Percentiles rank a stretch among this genome's conserved stretches.
These are phyloP conservation scores for Suhomyces yuchorum DNA, from an alignment of 1,139 yeast genomes.

Conservation along the genomic window DNA sequence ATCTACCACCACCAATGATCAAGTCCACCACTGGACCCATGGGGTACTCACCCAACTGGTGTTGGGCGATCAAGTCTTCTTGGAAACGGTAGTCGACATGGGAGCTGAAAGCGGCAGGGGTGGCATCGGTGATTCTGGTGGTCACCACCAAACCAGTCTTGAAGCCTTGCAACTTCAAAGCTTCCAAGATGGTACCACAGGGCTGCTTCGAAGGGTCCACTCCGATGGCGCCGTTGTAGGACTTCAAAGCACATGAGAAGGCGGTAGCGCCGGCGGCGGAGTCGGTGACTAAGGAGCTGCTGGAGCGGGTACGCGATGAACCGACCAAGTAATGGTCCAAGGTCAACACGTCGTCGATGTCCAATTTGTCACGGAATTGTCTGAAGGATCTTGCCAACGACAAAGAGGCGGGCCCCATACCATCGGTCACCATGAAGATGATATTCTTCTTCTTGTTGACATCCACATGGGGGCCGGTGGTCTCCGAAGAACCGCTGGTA, in stretches of 20 bases:
- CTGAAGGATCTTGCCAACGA: slow-evolving; percentile 29
- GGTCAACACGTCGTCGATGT: slow-evolving; percentile 23
- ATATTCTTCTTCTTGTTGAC: slow-evolving; percentile 23
- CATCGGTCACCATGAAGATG: slow-evolving; percentile 34
- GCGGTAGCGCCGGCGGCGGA: slow-evolving; percentile 36
- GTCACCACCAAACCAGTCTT: slow-evolving; percentile 32
- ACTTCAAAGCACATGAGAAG: slow-evolving; percentile 29
- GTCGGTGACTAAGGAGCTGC: slow-evolving; percentile 28
- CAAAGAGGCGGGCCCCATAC: slow-evolving; percentile 34
- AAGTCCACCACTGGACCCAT: slow-evolving; percentile 30
- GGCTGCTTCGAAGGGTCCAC: slow-evolving; percentile 26
- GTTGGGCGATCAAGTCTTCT: slow-evolving; percentile 32
- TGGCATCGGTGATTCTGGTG: slow-evolving; percentile 29
- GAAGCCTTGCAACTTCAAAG: slow-evolving; percentile 29
- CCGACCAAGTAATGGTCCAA: slow-evolving; percentile 29
- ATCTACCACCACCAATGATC: slow-evolving; percentile 33
- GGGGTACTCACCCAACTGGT: slow-evolving; percentile 29
- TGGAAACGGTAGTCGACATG: slow-evolving; percentile 30
- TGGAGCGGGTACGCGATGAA: slow-evolving; percentile 28
- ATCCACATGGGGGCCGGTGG: slow-evolving; percentile 11
- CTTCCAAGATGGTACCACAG: slow-evolving; percentile 32
- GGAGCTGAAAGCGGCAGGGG: slow-evolving; percentile 31
- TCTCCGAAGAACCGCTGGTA: slow-evolving; percentile 5
- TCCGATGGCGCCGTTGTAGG: slow-evolving; percentile 33
- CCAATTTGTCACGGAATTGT: slow-evolving; percentile 26